Conservation (phyloP, 2,329 filamentous ascomycete species). For the Paramyrothecium roridum region DNA sequence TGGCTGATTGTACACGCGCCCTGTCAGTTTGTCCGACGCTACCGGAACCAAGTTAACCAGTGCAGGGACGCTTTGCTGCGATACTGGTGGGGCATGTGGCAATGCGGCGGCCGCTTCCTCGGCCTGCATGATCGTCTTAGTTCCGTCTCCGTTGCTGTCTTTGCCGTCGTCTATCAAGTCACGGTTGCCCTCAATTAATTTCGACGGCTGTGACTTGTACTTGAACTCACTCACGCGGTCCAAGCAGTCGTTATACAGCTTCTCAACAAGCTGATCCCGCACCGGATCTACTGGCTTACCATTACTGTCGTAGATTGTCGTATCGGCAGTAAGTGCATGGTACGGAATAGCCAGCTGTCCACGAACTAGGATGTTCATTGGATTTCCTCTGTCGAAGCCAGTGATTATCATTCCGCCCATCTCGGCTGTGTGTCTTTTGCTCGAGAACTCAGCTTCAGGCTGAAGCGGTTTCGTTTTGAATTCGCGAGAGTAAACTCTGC, state of each 20-base stretch:
- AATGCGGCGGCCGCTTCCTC: constrained; percentile 68
- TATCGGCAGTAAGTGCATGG: constrained; percentile 73
- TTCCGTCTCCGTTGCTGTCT: constrained; percentile 69
- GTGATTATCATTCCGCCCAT: constrained; percentile 99
- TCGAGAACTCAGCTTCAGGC: constrained; percentile 42
- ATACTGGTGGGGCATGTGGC: constrained; percentile 49
- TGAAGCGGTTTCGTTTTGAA: constrained; percentile 56
- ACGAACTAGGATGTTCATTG: constrained; percentile 84
- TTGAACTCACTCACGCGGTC: constrained; percentile 91
- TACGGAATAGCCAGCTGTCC: constrained; percentile 87
- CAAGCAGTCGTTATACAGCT: constrained; percentile 90
- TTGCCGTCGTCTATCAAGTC: constrained; percentile 78
- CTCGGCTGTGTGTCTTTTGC: constrained; percentile 75
- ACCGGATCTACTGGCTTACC: constrained; percentile 74
- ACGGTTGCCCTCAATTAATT: constrained; percentile 77
- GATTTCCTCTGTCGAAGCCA: constrained; percentile 93
- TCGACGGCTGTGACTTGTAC: constrained; percentile 66
- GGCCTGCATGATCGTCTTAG: constrained; percentile 65
- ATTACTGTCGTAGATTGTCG: constrained; percentile 84
- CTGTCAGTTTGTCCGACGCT: constrained; percentile 66
- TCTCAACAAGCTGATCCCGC: constrained; percentile 81
- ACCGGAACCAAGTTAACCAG: constrained; percentile 59
- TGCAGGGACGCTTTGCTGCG: constrained; percentile 50
- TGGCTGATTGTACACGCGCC: constrained; percentile 68
- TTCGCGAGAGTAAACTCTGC: constrained; percentile 83